phyloP scores from a whole-genome alignment of 345 rosid genomes.

The Brassica rapa region DNA sequence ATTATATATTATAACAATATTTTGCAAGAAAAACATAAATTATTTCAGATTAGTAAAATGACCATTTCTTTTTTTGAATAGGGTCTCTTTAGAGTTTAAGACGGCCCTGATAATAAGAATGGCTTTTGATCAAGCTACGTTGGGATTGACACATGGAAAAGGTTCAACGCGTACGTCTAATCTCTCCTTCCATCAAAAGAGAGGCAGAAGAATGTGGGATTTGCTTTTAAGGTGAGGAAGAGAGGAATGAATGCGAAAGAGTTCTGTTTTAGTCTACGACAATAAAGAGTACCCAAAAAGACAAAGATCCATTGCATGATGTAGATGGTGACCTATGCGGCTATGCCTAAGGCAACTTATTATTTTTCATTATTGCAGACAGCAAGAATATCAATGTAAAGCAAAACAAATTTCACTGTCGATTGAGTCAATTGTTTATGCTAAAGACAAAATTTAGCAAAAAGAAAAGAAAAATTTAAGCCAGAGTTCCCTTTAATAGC shows the following conservation, averaged over 20 bases:
- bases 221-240: conserved; percentile 25
- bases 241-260: conserved; percentile 26
- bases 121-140: not conserved
- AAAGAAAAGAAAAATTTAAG: not conserved
- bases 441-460: conserved; percentile 8
- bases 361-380: conserved; percentile 34
- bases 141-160: conserved; percentile 29
- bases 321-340: conserved; percentile 33
- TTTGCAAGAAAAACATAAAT: no score
- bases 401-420: conserved; percentile 16
- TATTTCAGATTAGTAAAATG: no score
- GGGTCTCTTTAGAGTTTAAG: no score
- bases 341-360: conserved; percentile 16
- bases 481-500: conserved; percentile 6
- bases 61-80: no score
- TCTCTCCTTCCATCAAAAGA: conserved; percentile 22
- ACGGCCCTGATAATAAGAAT: not conserved
- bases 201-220: conserved; percentile 15
- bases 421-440: conserved; percentile 29
- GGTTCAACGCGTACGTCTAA: conserved; percentile 33
- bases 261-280: conserved; percentile 28
- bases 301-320: conserved; percentile 30
- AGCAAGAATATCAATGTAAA: conserved; percentile 33
- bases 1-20: no score
- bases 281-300: conserved; percentile 13